Evolutionary conservation across 768 basidiomycete species (phyloP), one percentile per base, ranked within the genome.

Genomic region (Boletus edulis): DNA sequence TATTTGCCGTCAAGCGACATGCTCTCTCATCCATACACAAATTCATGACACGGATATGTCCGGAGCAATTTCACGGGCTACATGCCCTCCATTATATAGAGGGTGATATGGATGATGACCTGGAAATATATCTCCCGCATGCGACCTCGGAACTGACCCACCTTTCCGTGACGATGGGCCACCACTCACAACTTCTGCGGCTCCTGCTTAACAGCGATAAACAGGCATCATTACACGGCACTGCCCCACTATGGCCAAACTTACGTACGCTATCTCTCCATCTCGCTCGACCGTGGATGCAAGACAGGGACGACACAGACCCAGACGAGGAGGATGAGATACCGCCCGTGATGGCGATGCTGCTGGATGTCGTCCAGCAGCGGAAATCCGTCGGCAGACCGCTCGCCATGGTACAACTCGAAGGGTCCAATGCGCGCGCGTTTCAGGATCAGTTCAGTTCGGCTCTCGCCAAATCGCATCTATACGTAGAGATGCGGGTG

Each of bases 61-160:
- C 71, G 4, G 70, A 70, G 46, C 70, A 72, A 46, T 70, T 70
- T 49, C 69, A 65, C 39, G 65, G 69, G 44, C 55, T 74, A 22
- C 62, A 50, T 40, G 64, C 62, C 15, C 66, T 72, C 42, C 62
- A 70, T 58, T 72, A 72, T 45, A 68, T 72, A 52, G 69, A 70
- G 46, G 71, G 69, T 52, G 63, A 69, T 22, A 72, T 70, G 60
- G 70, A 70, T 47, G 68, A 72, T 46, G 69, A 70, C 42, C 60
- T 70, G 38, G 69, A 72, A 65, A 68, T 70, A 57, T 70, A 72
- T 18, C 69, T 70, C 39, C 65, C 71, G 0, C 52, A 60, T 42
- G 64, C 64, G 39, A 67, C 75, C 17, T 70, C 75, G 49, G 67
- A 67, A 29, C 64, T 76, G 45, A 71, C 55, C 9, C 64, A 75